Percentiles rank a stretch among this genome's conserved stretches.
Conservation (phyloP, 2,329 filamentous ascomycete genomes). For the Pseudogymnoascus sp. region DNA sequence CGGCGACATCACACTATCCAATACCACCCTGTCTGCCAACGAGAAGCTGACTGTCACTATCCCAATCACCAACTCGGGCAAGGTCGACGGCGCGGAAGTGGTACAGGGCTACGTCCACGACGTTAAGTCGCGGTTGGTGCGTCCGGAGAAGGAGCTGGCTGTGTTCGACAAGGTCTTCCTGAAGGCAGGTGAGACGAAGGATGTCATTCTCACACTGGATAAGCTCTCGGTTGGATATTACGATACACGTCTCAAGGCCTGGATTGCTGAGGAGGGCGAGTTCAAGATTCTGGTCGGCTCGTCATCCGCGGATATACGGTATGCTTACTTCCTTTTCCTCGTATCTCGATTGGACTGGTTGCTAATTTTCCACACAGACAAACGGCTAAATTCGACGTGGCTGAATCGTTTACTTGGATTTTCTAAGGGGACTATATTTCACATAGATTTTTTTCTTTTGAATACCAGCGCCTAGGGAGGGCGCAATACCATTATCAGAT, state of each 20-base stretch:
- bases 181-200: constrained; percentile 40
- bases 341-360: constrained; percentile 8
- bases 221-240: constrained; percentile 50
- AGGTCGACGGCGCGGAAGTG: constrained; percentile 49
- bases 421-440: constrained; percentile 33
- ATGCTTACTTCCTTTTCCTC: constrained; percentile 23
- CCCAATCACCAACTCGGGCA: constrained; percentile 51
- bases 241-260: constrained; percentile 47
- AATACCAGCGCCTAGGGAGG: neutral
- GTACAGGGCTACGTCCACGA: constrained; percentile 63
- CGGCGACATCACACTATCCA: constrained; percentile 44
- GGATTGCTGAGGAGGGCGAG: constrained; percentile 57
- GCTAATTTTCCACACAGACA: constrained; percentile 31
- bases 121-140: constrained; percentile 49
- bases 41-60: constrained; percentile 31
- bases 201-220: constrained; percentile 33
- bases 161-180: constrained; percentile 59
- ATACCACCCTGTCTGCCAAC: constrained; percentile 32
- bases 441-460: constrained; percentile 4
- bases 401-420: constrained; percentile 57
- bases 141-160: constrained; percentile 62
- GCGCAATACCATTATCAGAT: constrained; percentile 6
- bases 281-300: constrained; percentile 55
- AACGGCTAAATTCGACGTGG: constrained; percentile 45
- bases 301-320: constrained; percentile 56